Conservation (phyloP, 495 filamentous ascomycete species). For the Neurospora terricola region DNA sequence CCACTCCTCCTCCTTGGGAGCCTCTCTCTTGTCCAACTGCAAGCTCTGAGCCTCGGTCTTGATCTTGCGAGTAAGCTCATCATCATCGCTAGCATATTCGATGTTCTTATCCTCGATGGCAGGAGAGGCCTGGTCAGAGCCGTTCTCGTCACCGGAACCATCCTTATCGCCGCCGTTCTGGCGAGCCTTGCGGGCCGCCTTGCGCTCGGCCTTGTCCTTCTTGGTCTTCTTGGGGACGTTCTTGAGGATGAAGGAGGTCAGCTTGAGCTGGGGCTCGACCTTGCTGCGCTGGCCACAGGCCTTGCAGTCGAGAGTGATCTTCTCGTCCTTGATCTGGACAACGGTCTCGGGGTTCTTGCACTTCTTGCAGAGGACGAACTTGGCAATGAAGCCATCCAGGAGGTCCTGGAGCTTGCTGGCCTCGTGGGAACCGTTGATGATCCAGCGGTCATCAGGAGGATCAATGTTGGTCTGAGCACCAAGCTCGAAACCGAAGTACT, state of each 20-base stretch:
- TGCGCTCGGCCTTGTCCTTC: slow-evolving; percentile 89
- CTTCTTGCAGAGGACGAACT: slow-evolving; percentile 97
- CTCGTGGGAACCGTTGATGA: slow-evolving; percentile 98
- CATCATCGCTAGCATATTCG: slow-evolving; percentile 75
- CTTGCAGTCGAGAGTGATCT: slow-evolving; percentile 92
- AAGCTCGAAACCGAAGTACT: slow-evolving; percentile 98
- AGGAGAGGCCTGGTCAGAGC: slow-evolving; percentile 60
- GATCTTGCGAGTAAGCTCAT: slow-evolving; percentile 84
- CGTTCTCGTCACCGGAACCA: slow-evolving; percentile 54
- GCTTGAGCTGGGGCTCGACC: slow-evolving; percentile 87
- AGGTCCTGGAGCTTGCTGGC: slow-evolving; percentile 94
- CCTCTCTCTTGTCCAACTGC: slow-evolving; percentile 42
- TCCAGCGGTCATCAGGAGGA: slow-evolving; percentile 96
- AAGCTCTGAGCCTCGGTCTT: slow-evolving; percentile 72
- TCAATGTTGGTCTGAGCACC: slow-evolving; percentile 97
- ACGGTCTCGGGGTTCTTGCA: slow-evolving; percentile 99
- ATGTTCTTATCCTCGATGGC: slow-evolving; percentile 58
- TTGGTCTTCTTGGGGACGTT: slow-evolving; percentile 83
- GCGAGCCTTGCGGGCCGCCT: slow-evolving; percentile 75
- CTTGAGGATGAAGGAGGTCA: slow-evolving; percentile 95
- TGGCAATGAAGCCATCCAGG: slow-evolving; percentile 94
- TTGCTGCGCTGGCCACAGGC: slow-evolving; percentile 88
- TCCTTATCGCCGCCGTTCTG: slow-evolving; percentile 61
- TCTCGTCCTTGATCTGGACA: slow-evolving; percentile 83
- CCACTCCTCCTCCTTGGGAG: slow-evolving; percentile 76